Base-by-base conservation (phyloP, 495 filamentous ascomycete species). In the Aspergillus sclerotiicarbonarius region DNA sequence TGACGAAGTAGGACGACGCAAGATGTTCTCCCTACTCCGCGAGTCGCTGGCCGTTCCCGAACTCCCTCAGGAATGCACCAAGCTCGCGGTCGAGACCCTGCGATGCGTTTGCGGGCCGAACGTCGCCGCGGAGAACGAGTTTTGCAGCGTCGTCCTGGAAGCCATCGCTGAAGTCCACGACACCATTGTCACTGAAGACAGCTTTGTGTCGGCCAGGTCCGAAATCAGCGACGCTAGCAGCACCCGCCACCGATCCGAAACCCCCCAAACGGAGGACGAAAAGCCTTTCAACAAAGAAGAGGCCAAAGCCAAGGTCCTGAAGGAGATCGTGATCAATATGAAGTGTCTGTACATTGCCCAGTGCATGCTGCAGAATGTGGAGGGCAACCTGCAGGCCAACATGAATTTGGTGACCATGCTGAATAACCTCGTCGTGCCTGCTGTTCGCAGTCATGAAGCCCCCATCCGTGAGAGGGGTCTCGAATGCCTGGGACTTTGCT, bases 311-410 rank as follows among this genome's bases (percentile, higher is more conserved):
- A 96, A 92, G 72, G 87, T 91, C 3, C 81, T 97, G 56, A 82
- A 82, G 54, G 91, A 96, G 69, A 92, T 98, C 67, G 85, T 96
- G 78, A 88, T 98, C 65, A 97, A 98, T 76, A 90, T 96, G 85
- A 97, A 98, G 71, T 97, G 94, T 74, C 81, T 99, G 35, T 90
- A 97, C 66, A 96, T 99, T 62, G 92, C 95, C 20, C 91, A 95
- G 64, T 98, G 91, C 78, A 96, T 96, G 92, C 80, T 99, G 43
- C 84, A 95, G 67, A 94, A 96, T 63, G 89, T 97, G 2, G 76
- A 89, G 53, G 89, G 91, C 19, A 85, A 87, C 55, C 77, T 98
- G 30, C 92, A 96, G 70, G 78, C 89, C 46, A 96, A 96, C 70
- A 84, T 86, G 57, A 85, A 95, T 64, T 75, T 99, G 13, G 90